Evolutionary conservation across 1,284 basidiomycete genomes (phyloP).

Genomic region (Cryptococcus sp.): DNA sequence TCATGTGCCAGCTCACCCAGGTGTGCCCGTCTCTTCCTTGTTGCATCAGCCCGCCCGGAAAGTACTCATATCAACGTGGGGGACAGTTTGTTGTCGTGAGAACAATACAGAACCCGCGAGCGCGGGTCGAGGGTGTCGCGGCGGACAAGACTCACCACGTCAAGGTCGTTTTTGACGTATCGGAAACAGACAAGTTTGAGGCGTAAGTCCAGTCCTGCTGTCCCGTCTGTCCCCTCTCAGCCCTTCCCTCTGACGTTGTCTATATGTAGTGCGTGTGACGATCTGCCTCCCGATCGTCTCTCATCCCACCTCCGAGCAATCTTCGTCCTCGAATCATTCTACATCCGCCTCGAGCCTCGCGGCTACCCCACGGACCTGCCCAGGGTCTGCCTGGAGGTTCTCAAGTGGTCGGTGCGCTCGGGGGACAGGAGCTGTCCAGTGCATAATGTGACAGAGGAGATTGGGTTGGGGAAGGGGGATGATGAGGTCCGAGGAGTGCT

Average conservation of each 20-base stretch:
- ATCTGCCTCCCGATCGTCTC: slow-evolving; percentile 2
- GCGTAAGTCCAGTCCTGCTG: slow-evolving; percentile 12
- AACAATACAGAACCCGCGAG: background rate
- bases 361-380: slow-evolving; percentile 16
- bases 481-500: slow-evolving; percentile 20
- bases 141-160: slow-evolving; percentile 29
- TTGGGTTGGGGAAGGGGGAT: slow-evolving; percentile 16
- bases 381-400: slow-evolving; percentile 20
- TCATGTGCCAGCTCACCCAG: slow-evolving; percentile 26
- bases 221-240: too few species aligned
- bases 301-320: slow-evolving; percentile 27
- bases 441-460: slow-evolving; percentile 9
- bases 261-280: background rate
- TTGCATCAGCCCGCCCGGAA: too few species aligned
- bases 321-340: slow-evolving; percentile 21
- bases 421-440: slow-evolving; percentile 28
- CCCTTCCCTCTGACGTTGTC: background rate
- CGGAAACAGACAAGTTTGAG: slow-evolving; percentile 29
- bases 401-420: slow-evolving; percentile 23
- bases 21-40: slow-evolving; percentile 12
- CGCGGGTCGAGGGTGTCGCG: slow-evolving; percentile 17
- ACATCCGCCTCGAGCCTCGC: slow-evolving; percentile 11
- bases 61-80: too few species aligned
- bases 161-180: slow-evolving; percentile 25
- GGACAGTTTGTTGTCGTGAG: slow-evolving; percentile 5